Percentiles rank a stretch among this genome's conserved stretches.
Evolutionary conservation across 176 grass and related monocot genomes (phyloP).

Genomic region (Juncus inflexus): DNA sequence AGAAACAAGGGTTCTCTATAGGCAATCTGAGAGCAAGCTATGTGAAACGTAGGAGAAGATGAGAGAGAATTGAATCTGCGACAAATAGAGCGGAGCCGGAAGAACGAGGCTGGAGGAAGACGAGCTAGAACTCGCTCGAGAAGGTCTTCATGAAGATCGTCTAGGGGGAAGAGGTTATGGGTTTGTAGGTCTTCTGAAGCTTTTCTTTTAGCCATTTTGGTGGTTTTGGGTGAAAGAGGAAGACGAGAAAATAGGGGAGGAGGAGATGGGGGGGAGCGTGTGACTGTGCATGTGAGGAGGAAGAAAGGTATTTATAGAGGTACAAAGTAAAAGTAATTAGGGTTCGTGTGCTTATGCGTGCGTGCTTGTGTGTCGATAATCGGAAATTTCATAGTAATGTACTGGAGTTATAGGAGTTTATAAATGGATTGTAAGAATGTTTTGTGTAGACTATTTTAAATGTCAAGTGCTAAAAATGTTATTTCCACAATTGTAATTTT

Average conservation of each 20-base stretch:
- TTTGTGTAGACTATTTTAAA: too few species aligned
- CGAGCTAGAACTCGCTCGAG: slow-evolving; percentile 66
- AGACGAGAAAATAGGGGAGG: background rate
- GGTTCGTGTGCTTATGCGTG: too few species aligned
- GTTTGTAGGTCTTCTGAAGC: background rate
- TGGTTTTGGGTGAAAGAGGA: background rate
- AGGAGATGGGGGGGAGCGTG: slow-evolving; percentile 11
- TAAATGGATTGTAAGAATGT: too few species aligned
- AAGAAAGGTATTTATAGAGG: slow-evolving; percentile 22
- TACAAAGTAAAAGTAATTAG: background rate
- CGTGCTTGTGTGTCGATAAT: too few species aligned
- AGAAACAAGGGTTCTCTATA: slow-evolving; percentile 71
- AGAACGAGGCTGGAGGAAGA: slow-evolving; percentile 64
- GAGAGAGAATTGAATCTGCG: slow-evolving; percentile 47
- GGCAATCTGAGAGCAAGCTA: slow-evolving; percentile 48
- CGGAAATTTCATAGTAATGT: too few species aligned
- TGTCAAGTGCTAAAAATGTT: too few species aligned
- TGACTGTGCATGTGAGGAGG: slow-evolving; percentile 16
- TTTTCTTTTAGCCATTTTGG: slow-evolving; percentile 6
- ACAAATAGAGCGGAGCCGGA: slow-evolving; percentile 62
- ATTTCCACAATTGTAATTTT: too few species aligned
- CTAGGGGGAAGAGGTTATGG: slow-evolving; percentile 25
- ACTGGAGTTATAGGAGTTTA: too few species aligned
- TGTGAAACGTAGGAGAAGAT: slow-evolving; percentile 46
- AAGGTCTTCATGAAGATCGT: slow-evolving; percentile 66